Percentiles rank a stretch among this genome's conserved stretches.
These are phyloP conservation scores for Lenzites betulinus DNA, from an alignment of 768 basidiomycete species.

Conservation along the genomic window DNA sequence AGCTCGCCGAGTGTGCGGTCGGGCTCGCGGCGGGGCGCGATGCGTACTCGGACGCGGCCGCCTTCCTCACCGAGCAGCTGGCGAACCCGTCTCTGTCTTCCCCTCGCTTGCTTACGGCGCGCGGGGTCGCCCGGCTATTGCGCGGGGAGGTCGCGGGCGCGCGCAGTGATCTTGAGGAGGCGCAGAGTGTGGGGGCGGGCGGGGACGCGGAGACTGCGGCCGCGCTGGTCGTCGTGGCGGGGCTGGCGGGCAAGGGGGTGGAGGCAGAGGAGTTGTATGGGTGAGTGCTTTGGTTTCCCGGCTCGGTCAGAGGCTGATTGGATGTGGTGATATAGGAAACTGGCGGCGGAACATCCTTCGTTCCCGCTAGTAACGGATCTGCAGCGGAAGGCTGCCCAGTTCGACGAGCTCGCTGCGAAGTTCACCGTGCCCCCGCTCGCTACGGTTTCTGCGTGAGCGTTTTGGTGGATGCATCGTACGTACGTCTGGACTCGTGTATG, in stretches of 20 bases:
- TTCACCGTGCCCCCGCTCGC: conserved; percentile 62
- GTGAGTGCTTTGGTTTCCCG: conserved; percentile 45
- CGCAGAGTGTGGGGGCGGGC: conserved; percentile 56
- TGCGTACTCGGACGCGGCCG: conserved; percentile 51
- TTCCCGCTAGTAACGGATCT: conserved; percentile 74
- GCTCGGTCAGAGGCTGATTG: not conserved
- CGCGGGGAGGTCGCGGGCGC: conserved; percentile 74
- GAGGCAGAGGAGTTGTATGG: conserved; percentile 71
- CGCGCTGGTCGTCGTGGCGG: conserved; percentile 63
- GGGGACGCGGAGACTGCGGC: conserved; percentile 67
- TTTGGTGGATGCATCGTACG: not conserved
- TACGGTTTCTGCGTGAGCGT: conserved; percentile 25
- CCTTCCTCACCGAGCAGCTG: conserved; percentile 83
- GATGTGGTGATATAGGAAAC: conserved; percentile 33
- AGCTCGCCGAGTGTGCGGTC: conserved; percentile 85
- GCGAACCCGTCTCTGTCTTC: conserved; percentile 79
- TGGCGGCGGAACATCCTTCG: conserved; percentile 54
- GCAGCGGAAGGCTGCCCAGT: conserved; percentile 57
- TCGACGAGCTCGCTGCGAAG: conserved; percentile 62
- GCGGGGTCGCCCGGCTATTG: conserved; percentile 78
- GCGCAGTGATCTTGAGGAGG: conserved; percentile 81
- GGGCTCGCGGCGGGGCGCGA: conserved; percentile 76
- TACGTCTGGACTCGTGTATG: not conserved
- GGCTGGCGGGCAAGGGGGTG: conserved; percentile 56
- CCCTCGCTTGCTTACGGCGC: conserved; percentile 73